Conservation (phyloP, 2,329 filamentous ascomycete genomes). For the Cordyceps cicadae region DNA sequence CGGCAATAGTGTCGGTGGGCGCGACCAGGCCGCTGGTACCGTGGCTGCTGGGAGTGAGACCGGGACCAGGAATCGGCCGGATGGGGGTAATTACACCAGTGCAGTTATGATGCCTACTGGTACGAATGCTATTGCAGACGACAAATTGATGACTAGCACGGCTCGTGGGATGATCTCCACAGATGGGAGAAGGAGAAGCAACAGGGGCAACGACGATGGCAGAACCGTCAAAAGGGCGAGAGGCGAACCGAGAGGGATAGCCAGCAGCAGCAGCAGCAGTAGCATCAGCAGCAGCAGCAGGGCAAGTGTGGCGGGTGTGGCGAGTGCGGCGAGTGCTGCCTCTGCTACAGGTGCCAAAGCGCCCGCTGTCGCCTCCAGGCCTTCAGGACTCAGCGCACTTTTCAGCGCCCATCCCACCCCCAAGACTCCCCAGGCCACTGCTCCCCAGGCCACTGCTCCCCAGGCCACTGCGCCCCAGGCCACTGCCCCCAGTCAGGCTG, state of each 20-base stretch:
- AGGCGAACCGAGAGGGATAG: not conserved
- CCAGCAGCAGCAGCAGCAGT: not conserved
- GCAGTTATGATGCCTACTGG: too few species aligned
- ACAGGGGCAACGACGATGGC: not conserved
- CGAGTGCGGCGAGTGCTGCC: not conserved
- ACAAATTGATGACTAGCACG: not conserved
- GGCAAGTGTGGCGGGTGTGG: too few species aligned
- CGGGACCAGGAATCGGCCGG: not conserved
- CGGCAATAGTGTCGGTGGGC: not conserved
- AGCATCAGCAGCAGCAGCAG: too few species aligned
- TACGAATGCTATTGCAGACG: not conserved
- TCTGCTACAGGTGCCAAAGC: not conserved
- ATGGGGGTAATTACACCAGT: too few species aligned
- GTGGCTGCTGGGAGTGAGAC: not conserved
- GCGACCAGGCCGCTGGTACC: not conserved
- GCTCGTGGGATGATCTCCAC: not conserved
- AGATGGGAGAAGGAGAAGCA: not conserved
- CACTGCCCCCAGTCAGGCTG: too few species aligned
- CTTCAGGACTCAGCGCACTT: not conserved
- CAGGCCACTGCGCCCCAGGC: too few species aligned
- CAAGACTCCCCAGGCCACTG: conserved; percentile 2
- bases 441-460: too few species aligned
- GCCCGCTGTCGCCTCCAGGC: not conserved
- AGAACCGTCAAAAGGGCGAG: not conserved
- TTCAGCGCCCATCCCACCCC: not conserved